phyloP scores from a whole-genome alignment of 345 rosid genomes.

The Eucalyptus erythrocorys region DNA sequence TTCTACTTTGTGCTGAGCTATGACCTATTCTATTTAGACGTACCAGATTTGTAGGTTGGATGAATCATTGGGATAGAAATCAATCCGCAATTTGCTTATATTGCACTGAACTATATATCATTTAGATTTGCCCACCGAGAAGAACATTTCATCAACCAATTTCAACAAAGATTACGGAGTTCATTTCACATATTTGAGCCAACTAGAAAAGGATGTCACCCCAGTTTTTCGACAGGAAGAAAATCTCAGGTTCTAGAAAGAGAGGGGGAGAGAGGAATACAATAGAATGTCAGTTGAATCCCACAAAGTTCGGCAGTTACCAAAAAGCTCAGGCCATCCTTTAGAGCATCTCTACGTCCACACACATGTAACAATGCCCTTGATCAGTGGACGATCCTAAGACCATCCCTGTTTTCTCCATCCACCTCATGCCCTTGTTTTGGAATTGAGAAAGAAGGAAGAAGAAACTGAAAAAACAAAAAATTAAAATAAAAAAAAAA shows the following conservation, averaged over 20 bases:
- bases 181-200: not conserved
- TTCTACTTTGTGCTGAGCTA: not conserved
- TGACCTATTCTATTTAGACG: not conserved
- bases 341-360: conserved; percentile 4
- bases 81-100: not conserved
- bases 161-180: not conserved
- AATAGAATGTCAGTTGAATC: not conserved
- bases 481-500: not conserved
- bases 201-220: not conserved
- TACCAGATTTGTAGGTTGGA: not conserved
- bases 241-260: not conserved
- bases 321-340: not conserved
- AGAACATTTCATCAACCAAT: not conserved
- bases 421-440: not conserved
- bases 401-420: not conserved
- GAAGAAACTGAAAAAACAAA: not conserved
- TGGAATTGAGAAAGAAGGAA: not conserved
- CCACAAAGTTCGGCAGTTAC: not conserved
- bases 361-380: conserved; percentile 13
- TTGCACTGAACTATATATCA: not conserved
- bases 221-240: not conserved
- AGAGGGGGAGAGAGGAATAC: not conserved
- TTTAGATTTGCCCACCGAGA: not conserved
- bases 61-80: not conserved
- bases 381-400: conserved; percentile 1